Evolutionary conservation across 306 rosid genomes (phyloP), one percentile per base, ranked within the genome.

Genomic region (Sechiopsis laciniata): DNA sequence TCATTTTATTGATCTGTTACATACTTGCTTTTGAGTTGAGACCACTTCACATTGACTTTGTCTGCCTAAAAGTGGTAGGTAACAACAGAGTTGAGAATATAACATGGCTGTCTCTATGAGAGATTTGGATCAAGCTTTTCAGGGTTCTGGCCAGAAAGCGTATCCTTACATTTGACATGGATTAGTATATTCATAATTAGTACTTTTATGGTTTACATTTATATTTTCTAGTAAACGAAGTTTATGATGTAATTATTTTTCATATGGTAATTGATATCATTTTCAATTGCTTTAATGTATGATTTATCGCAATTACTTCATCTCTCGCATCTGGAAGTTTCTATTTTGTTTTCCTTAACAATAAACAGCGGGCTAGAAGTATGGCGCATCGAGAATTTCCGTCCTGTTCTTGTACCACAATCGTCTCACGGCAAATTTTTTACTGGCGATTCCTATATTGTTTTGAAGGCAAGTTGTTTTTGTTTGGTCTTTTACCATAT

Each of bases 61-160:
- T 68, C 82, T 80, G 46, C 52, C 81, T 79, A 63, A 77, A 46
- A 63, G 77, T 70, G 67, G 83, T 60, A 79, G 83, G 83, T 80
- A 77, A 64, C 14, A 61, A 64, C 83, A 59, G 71, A 77, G 67
- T 76, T 66, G 70, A 54, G 62, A 66, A 81, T 80, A 67, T 76
- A 81, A 50, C 48, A 95, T 95, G 99, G 80, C 97, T 55, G 89
- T 91, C 82, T 89, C 99, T 69, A 84, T 91, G 95, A 89, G 85
- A 83, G 91, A 91, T 84, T 84, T 95, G 88, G 99, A 95, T 88
- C 84, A 96, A 80, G 91, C 96, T 78, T 88, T 95, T 84, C 90
- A 89, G 74, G 99, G 99, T 80, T 91, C 93, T 81, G 99, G 99
- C 80, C 97, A 95, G 85, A 89, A 95, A 83, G 91, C 84, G 99